These are phyloP conservation scores for Dioscorea dumetorum DNA, from an alignment of 106 monocot species.

Conservation along the genomic window DNA sequence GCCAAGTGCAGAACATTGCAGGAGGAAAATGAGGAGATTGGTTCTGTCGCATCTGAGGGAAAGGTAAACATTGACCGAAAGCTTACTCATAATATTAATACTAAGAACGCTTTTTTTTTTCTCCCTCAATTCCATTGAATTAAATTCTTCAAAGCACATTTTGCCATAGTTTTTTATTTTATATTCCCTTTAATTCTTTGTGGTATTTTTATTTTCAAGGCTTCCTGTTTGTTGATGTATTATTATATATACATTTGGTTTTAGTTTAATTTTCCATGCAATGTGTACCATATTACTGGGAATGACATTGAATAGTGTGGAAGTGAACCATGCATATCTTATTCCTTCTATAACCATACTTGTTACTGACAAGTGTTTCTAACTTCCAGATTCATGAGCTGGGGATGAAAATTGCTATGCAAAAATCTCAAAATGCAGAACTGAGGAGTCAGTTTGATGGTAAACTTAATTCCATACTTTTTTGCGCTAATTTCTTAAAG, in stretches of 20 bases:
- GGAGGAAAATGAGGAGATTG: slow-evolving; percentile 98
- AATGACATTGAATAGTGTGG: too few species aligned
- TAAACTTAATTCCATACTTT: slow-evolving; percentile 17
- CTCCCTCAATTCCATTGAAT: not conserved
- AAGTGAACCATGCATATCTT: not conserved
- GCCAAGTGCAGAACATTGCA: slow-evolving; percentile 92
- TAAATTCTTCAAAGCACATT: not conserved
- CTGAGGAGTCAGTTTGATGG: slow-evolving; percentile 86
- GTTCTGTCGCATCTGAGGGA: slow-evolving; percentile 89
- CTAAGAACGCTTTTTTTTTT: not conserved
- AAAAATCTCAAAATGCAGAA: slow-evolving; percentile 84
- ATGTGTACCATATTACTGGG: not conserved
- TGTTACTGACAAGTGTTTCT: not conserved
- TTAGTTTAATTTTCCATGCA: not conserved
- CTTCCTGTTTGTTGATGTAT: not conserved
- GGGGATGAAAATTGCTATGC: slow-evolving; percentile 89
- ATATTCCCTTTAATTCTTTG: not conserved
- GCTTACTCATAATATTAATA: not conserved
- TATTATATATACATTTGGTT: not conserved
- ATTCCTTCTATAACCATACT: not conserved
- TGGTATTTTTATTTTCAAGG: not conserved
- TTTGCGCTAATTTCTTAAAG: not conserved
- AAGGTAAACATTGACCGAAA: slow-evolving; percentile 39
- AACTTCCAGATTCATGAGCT: slow-evolving; percentile 82
- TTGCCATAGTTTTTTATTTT: not conserved